Base-by-base conservation (phyloP, 441 rosid species). In the Corymbia citriodora region DNA sequence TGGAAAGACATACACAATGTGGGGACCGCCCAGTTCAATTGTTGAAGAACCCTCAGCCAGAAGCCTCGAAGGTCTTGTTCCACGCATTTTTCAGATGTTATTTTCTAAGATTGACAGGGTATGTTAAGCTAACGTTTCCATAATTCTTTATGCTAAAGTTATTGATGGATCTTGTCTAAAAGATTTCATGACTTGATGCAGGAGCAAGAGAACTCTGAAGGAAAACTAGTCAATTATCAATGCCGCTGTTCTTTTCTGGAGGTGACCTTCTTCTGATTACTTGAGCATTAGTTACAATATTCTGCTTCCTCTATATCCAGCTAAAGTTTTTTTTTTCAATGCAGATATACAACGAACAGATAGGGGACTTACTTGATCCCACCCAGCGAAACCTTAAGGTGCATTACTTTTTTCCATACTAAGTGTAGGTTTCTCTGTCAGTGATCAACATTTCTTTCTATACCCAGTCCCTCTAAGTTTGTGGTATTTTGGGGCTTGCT, bases 11-110 rank as follows among this genome's bases (percentile, higher is more conserved):
- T 96, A 96, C 92, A 98, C 99, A 2, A 93, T 97, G 96, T 98
- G 99, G 99, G 99, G 99, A 88, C 99, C 99, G 0, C 99, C 98
- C 81, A 94, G 99, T 88, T 97, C 99, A 48, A 97, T 98, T 97
- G 94, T 98, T 49, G 99, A 96, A 54, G 97, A 96, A 91, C 96
- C 96, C 57, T 95, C 96, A 74, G 96, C 99, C 36, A 93, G 90
- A 70, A 94, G 97, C 90, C 94, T 94, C 87, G 97, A 95, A 90
- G 99, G 99, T 90, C 93, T 98, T 88, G 99, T 94, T 53, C 99
- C 99, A 87, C 96, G 99, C 65, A 91, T 96, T 89, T 96, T 97
- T 93, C 97, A 96, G 91, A 94, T 93, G 97, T 70, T 98, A 89
- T 98, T 97, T 92, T 92, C 97, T 31, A 97, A 96, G 93, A 97